Conservation (phyloP, 2,329 filamentous ascomycete species). For the Aspergillus spinulosporus region DNA sequence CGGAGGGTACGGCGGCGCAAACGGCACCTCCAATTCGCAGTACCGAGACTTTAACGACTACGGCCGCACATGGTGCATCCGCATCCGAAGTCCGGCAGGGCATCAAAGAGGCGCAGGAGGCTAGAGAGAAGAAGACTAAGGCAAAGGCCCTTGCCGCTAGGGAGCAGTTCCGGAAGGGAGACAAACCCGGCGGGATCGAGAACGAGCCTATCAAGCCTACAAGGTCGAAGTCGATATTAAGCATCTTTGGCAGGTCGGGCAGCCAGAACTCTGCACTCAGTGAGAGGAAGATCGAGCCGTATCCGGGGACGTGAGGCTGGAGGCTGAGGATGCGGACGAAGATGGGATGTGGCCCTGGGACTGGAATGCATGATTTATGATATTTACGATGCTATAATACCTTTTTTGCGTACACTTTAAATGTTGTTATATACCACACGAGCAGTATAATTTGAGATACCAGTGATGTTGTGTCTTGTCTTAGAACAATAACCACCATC, state of each 20-base stretch:
- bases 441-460: too few relatives aligned
- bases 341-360: too few relatives aligned
- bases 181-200: constrained; percentile 2
- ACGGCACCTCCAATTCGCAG: constrained; percentile 30
- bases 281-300: constrained; percentile 31
- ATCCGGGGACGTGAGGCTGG: constrained; percentile 38
- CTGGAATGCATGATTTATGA: not conserved
- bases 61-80: constrained; percentile 42
- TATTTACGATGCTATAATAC: not conserved
- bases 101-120: constrained; percentile 40
- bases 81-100: constrained; percentile 43
- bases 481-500: too few relatives aligned
- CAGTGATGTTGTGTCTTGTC: too few relatives aligned
- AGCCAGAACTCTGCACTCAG: constrained; percentile 23
- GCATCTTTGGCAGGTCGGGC: constrained; percentile 29
- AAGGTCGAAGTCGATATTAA: constrained; percentile 33
- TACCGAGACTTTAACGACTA: constrained; percentile 43
- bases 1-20: constrained; percentile 24
- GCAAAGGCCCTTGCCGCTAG: constrained; percentile 24
- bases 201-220: constrained; percentile 24
- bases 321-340: constrained; percentile 3
- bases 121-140: constrained; percentile 27
- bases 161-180: constrained; percentile 10
- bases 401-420: too few relatives aligned
- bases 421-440: too few relatives aligned